Percentiles rank a stretch among this genome's conserved stretches.
Conservation (phyloP, 2,329 filamentous ascomycete genomes). For the Fusarium solani-melongenae region DNA sequence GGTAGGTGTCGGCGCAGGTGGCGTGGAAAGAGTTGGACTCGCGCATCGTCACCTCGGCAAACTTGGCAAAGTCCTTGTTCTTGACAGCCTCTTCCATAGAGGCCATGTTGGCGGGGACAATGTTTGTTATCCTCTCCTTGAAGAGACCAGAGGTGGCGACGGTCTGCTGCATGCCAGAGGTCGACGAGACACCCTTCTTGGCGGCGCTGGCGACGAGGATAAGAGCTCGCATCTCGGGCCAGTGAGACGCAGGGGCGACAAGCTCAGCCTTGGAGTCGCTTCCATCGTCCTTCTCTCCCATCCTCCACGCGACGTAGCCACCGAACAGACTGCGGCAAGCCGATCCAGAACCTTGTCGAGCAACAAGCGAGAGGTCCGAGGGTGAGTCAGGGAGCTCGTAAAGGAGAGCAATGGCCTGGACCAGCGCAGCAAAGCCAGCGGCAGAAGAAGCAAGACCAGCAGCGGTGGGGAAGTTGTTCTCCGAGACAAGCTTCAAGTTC, state of each 20-base stretch:
- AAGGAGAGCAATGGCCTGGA: conserved; percentile 90
- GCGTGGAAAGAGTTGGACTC: conserved; percentile 98
- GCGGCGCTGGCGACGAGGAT: conserved; percentile 91
- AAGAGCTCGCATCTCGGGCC: conserved; percentile 93
- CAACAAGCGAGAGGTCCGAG: conserved; percentile 86
- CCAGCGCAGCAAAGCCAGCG: conserved; percentile 75
- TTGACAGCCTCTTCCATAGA: conserved; percentile 86
- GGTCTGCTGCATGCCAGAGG: conserved; percentile 96
- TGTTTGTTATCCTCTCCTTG: conserved; percentile 75
- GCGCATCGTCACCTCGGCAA: conserved; percentile 92
- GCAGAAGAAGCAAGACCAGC: conserved; percentile 84
- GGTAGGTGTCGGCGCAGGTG: conserved; percentile 92
- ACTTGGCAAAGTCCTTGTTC: conserved; percentile 83
- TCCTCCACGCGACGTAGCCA: conserved; percentile 95
- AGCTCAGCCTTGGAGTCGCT: conserved; percentile 89
- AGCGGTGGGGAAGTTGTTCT: conserved; percentile 99
- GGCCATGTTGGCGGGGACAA: conserved; percentile 86
- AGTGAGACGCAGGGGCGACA: conserved; percentile 88
- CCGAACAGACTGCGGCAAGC: conserved; percentile 94
- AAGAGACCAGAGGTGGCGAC: conserved; percentile 93
- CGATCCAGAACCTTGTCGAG: conserved; percentile 92
- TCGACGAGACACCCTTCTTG: conserved; percentile 95
- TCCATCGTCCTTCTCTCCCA: conserved; percentile 80
- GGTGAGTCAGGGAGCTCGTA: conserved; percentile 87
- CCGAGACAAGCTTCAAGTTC: conserved; percentile 87